These are phyloP conservation scores for Nidularia sp. DNA, from an alignment of 768 basidiomycete genomes.

Conservation along the genomic window DNA sequence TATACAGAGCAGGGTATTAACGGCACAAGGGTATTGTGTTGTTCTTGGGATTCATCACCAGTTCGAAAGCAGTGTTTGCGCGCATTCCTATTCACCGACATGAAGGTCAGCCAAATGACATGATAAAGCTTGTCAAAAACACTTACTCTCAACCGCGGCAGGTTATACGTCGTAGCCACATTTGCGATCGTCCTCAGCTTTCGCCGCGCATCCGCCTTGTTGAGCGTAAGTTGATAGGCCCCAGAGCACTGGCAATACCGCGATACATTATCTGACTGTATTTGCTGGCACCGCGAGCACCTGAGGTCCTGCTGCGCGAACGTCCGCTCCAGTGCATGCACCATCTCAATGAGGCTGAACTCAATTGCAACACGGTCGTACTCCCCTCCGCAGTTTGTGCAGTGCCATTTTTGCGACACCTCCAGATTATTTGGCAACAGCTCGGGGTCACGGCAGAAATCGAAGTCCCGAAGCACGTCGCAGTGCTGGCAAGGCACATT, in stretches of 20 bases:
- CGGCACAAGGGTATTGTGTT: too few relatives aligned
- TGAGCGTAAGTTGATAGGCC: conserved; percentile 67
- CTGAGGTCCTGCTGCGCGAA: conserved; percentile 89
- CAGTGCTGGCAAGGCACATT: conserved; percentile 89
- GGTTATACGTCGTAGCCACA: conserved; percentile 70
- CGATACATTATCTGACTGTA: conserved; percentile 85
- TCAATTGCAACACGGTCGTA: conserved; percentile 90
- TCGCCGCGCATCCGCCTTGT: conserved; percentile 66
- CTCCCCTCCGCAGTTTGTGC: conserved; percentile 72
- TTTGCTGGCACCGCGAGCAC: conserved; percentile 86
- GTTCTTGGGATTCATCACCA: too few relatives aligned
- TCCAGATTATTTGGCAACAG: conserved; percentile 58
- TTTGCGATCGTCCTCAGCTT: conserved; percentile 81
- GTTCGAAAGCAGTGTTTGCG: conserved; percentile 35
- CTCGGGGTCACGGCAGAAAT: conserved; percentile 91
- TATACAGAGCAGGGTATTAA: too few relatives aligned
- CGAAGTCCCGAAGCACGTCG: conserved; percentile 84
- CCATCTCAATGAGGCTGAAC: conserved; percentile 75
- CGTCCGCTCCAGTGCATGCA: conserved; percentile 63
- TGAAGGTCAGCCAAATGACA: conserved; percentile 1
- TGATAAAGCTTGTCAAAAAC: background rate
- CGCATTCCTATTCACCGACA: conserved; percentile 34
- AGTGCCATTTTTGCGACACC: conserved; percentile 60
- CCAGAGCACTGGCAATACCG: conserved; percentile 88
- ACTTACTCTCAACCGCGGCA: conserved; percentile 63